Evolutionary conservation across 306 rosid genomes (phyloP), one percentile per base, ranked within the genome.

Genomic region (Potentilla sterilis): DNA sequence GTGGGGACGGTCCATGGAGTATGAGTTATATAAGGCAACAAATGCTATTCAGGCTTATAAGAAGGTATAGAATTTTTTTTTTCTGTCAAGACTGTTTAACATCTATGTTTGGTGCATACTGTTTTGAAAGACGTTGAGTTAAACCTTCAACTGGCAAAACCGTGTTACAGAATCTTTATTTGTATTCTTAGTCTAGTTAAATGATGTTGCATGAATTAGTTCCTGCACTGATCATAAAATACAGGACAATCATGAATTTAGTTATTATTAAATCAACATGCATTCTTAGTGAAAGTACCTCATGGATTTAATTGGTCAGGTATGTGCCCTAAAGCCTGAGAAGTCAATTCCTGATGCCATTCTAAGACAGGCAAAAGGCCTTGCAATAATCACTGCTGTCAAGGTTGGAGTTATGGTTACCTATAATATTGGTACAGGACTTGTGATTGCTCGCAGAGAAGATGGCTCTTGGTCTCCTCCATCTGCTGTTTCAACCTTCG

Each of bases 391-490:
- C 74, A 92, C 98, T 38, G 91, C 84, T 69, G 97, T 72, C 80
- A 96, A 92, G 85, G 96, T 90, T 22, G 99, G 99, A 78, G 87
- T 87, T 51, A 65, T 89, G 92, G 89, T 96, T 66, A 92, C 99
- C 65, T 96, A 96, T 75, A 88, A 92, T 76, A 80, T 96, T 69
- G 99, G 99, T 76, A 96, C 99, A 14, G 99, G 99, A 77, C 79
- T 96, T 37, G 97, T 96, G 73, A 78, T 96, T 79, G 97, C 97
- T 10, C 97, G 93, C 41, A 90, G 88, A 73, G 97, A 88, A 76
- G 99, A 96, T 86, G 99, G 97, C 66, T 90, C 98, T 32, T 92
- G 99, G 99, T 96, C 99, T 78, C 91, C 99, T 16, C 97, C 99
- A 72, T 96, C 99, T 72, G 96, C 99, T 73, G 83, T 90, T 76